phyloP scores from a whole-genome alignment of 495 filamentous ascomycete genomes.

The Penicillium cosmopolitanum region DNA sequence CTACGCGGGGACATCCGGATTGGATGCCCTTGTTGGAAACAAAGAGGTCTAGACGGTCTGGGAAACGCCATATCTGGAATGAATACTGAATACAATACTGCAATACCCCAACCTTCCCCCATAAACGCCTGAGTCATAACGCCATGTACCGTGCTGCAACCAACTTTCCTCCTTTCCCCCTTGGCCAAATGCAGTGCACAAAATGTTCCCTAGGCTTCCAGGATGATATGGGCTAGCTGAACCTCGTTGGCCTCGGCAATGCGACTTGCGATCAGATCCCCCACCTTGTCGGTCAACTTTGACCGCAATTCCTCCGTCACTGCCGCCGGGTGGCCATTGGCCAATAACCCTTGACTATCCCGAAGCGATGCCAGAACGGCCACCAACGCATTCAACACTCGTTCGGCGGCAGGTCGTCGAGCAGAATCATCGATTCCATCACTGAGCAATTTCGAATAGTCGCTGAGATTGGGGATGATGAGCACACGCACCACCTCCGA shows the following conservation, averaged over 20 bases:
- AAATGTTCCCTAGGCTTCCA: conserved; percentile 26
- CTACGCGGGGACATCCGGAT: too few relatives aligned
- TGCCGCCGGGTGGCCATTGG: conserved; percentile 48
- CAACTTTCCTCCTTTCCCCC: not conserved
- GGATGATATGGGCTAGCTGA: conserved; percentile 41
- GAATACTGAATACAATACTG: not conserved
- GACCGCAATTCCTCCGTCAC: conserved; percentile 58
- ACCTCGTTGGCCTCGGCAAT: conserved; percentile 55
- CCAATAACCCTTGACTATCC: conserved; percentile 35
- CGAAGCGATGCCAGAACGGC: conserved; percentile 58
- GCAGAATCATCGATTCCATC: conserved; percentile 64
- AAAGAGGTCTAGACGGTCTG: not conserved
- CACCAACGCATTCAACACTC: conserved; percentile 62
- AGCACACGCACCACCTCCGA: conserved; percentile 77
- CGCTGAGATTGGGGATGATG: conserved; percentile 76
- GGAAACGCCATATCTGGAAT: not conserved
- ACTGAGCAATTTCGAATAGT: conserved; percentile 73
- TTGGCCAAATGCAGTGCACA: not conserved
- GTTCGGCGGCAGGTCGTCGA: conserved; percentile 61
- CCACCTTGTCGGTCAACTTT: conserved; percentile 62
- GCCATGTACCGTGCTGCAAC: conserved; percentile 1
- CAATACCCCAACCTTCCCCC: conserved; percentile 1
- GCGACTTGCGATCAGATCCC: conserved; percentile 55
- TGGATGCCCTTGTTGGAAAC: not conserved
- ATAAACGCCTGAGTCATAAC: conserved; percentile 7